Evolutionary conservation across 2,329 filamentous ascomycete species (phyloP).

Genomic region (Ilyonectria robusta): DNA sequence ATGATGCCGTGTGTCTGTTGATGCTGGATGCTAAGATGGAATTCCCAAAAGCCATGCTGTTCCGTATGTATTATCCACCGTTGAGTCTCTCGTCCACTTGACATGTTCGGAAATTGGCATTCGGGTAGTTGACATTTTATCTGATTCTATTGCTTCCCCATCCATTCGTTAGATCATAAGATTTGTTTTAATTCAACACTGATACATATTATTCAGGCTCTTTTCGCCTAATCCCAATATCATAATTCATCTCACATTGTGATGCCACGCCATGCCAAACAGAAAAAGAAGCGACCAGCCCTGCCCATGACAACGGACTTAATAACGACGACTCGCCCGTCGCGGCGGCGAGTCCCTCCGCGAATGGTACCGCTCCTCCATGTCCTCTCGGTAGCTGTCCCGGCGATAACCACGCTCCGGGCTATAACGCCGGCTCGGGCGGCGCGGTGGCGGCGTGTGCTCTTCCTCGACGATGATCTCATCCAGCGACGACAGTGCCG

Average conservation of each 20-base stretch:
- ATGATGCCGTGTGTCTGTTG: constrained; percentile 30
- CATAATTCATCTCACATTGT: constrained; percentile 20
- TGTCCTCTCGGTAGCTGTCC: constrained; percentile 38
- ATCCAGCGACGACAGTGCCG: constrained; percentile 52
- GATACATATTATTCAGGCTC: background rate
- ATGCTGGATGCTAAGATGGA: constrained; percentile 18
- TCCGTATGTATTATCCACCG: background rate
- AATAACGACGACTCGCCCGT: constrained; percentile 42
- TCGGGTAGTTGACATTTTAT: no score
- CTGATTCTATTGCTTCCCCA: background rate
- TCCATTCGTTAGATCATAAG: background rate
- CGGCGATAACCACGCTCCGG: constrained; percentile 41
- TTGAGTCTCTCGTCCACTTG: background rate
- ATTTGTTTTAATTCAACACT: background rate
- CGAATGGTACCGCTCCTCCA: constrained; percentile 38
- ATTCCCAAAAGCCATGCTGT: constrained; percentile 9
- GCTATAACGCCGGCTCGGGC: constrained; percentile 38
- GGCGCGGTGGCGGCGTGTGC: constrained; percentile 47
- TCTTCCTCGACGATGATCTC: constrained; percentile 58
- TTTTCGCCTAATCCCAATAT: background rate
- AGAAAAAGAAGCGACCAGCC: background rate
- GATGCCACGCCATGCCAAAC: constrained; percentile 21
- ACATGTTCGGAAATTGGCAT: background rate
- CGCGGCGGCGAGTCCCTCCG: constrained; percentile 42
- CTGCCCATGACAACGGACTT: background rate